phyloP scores from a whole-genome alignment of 208 protist genomes.

The Trypanosoma boissoni region DNA sequence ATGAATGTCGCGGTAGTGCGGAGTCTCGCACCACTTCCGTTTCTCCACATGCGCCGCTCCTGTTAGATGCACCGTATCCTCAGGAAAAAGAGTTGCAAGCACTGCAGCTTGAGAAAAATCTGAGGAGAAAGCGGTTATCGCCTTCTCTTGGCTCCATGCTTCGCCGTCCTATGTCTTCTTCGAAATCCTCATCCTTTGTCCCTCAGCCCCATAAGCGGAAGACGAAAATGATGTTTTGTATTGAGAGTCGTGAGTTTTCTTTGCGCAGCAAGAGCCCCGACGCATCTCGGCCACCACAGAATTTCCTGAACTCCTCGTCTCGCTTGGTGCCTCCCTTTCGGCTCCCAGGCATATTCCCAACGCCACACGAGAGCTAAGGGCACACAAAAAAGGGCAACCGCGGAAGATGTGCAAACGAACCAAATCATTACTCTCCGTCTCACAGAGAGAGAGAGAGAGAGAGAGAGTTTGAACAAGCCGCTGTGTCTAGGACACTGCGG shows the following conservation, averaged over 20 bases:
- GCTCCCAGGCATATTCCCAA: conserved; percentile 72
- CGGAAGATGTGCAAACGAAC: no score
- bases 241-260: conserved; percentile 1
- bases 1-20: background rate
- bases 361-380: conserved; percentile 78
- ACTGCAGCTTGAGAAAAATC: background rate
- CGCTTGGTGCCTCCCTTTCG: conserved; percentile 55
- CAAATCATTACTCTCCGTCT: no score
- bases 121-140: background rate
- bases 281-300: background rate
- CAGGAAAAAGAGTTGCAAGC: background rate
- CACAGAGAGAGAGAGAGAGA: no score
- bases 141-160: no score
- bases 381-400: no score
- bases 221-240: conserved; percentile 14
- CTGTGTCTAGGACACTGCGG: no score
- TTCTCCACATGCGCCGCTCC: background rate
- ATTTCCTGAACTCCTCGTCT: no score
- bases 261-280: conserved; percentile 1
- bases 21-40: no score
- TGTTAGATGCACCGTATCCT: background rate
- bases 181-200: background rate
- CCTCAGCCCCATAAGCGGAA: background rate
- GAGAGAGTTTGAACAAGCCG: no score
- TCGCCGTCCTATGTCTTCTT: no score